These are phyloP conservation scores for Cucurbita pepo DNA, from an alignment of 306 rosid species.

Conservation along the genomic window DNA sequence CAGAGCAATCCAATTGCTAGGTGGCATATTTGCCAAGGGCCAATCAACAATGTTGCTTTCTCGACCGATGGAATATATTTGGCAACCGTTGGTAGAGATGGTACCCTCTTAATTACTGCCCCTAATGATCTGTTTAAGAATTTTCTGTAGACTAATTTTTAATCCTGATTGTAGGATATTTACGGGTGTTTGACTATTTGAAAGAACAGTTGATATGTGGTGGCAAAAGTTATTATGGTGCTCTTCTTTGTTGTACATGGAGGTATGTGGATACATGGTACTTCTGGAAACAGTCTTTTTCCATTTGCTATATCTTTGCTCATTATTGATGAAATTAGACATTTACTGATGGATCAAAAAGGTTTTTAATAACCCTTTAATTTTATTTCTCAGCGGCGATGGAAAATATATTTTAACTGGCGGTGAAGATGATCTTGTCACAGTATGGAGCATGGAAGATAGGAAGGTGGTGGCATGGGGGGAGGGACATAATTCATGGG, in stretches of 20 bases:
- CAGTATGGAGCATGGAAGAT: slow-evolving; percentile 98
- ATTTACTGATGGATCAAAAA: not conserved
- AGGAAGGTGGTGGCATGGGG: slow-evolving; percentile 99
- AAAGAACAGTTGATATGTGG: slow-evolving; percentile 89
- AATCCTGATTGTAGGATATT: slow-evolving; percentile 46
- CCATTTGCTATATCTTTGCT: not conserved
- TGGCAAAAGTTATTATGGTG: slow-evolving; percentile 96
- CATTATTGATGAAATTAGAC: not conserved
- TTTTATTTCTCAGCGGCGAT: slow-evolving; percentile 46
- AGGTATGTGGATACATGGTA: slow-evolving; percentile 19
- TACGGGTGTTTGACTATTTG: slow-evolving; percentile 80
- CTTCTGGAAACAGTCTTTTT: not conserved
- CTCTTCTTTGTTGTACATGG: slow-evolving; percentile 94
- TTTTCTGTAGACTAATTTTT: slow-evolving; percentile 9
- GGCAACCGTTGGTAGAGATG: slow-evolving; percentile 94
- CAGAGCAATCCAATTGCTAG: slow-evolving; percentile 93
- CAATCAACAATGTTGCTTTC: slow-evolving; percentile 74
- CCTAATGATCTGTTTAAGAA: not conserved
- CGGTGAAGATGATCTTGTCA: slow-evolving; percentile 98
- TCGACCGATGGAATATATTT: slow-evolving; percentile 63
- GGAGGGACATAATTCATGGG: slow-evolving; percentile 98
- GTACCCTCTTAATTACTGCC: slow-evolving; percentile 25
- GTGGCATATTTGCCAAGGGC: slow-evolving; percentile 96
- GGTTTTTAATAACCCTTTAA: not conserved
- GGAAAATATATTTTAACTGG: slow-evolving; percentile 93